Evolutionary conservation across 108 stramenopile genomes (phyloP), one percentile per base, ranked within the genome.

Genomic region (Hondaea fermentalgiana): DNA sequence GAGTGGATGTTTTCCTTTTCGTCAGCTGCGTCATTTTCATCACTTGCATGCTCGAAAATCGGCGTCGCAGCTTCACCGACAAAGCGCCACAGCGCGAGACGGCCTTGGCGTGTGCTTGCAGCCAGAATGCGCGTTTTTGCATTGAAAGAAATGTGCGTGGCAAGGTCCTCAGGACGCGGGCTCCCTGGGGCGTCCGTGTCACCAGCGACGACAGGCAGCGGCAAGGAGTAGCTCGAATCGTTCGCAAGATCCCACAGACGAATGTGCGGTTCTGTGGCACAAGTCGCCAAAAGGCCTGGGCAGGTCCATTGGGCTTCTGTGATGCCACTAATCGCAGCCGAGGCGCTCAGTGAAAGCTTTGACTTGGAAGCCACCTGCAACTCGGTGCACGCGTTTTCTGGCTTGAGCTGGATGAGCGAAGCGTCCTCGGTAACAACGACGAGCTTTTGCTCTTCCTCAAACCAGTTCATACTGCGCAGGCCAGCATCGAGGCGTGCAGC

Each of bases 71-170:
- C 90, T 47, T 90, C 90, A 8, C 93, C 93, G n/a, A 90, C 87
- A 59, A 92, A 93, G 5, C 90, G 91, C 93, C 92, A 94, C 60
- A 95, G 87, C n/a, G 91, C 72, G 45, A 93, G 60, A n/a, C 55
- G 44, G 3, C 94, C 94, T 23, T 92, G 44, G 21, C 28, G 14
- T 12, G 94, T 94, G 10, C 94, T 94, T 14, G 92, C 92, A 6
- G 94, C 93, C 5, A 95, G 88, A 42, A 91, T 83, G 53, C 94
- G 60, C 49, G 91, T 55, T 10, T 88, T 28, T 19, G 94, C 91
- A 43, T 91, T 88, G 59, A 95, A 94, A 17, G 92, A 69, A 21
- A 95, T 88, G 17, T 87, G 64, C 43, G 90, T 72, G 5, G 92
- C 93, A 29, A 72, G 49, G 49, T 94, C 93, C 6, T 47, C 76